These are phyloP conservation scores for Blastocystis sp. DNA, from an alignment of 352 stramenopile species.

Conservation along the genomic window DNA sequence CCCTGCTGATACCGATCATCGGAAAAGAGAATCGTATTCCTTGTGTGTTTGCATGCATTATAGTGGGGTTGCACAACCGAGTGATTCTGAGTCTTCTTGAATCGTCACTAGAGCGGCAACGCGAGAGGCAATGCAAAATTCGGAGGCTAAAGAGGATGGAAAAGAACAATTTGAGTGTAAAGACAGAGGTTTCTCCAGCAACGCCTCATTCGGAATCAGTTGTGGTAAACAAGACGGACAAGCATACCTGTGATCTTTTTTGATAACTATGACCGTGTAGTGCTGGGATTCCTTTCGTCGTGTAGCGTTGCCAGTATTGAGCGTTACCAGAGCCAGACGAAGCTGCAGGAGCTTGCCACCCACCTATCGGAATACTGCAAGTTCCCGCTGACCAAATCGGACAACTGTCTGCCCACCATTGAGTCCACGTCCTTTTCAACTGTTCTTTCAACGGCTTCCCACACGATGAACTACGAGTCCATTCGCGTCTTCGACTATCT, in stretches of 20 bases:
- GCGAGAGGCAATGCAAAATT: slow-evolving; percentile 9
- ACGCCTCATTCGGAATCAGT: no score
- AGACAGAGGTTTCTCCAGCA: neutral
- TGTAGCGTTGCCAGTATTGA: neutral
- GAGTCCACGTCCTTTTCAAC: neutral
- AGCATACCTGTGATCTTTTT: no score
- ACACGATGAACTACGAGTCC: neutral
- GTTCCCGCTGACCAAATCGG: neutral
- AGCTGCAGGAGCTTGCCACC: neutral
- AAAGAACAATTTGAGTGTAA: neutral
- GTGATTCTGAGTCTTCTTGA: neutral
- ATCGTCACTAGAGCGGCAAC: neutral
- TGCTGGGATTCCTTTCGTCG: neutral
- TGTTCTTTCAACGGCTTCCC: neutral
- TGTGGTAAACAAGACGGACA: no score
- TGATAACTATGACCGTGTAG: no score
- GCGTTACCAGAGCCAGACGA: neutral
- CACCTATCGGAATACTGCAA: neutral
- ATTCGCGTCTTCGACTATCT: neutral
- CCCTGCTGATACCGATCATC: slow-evolving; percentile 7
- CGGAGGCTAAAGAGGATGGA: neutral
- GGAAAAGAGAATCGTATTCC: slow-evolving; percentile 45
- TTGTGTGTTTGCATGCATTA: neutral
- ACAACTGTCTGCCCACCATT: neutral
- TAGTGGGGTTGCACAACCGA: slow-evolving; percentile 58